phyloP scores from a whole-genome alignment of 192 early-diverging fungal species.

The Backusella circina region DNA sequence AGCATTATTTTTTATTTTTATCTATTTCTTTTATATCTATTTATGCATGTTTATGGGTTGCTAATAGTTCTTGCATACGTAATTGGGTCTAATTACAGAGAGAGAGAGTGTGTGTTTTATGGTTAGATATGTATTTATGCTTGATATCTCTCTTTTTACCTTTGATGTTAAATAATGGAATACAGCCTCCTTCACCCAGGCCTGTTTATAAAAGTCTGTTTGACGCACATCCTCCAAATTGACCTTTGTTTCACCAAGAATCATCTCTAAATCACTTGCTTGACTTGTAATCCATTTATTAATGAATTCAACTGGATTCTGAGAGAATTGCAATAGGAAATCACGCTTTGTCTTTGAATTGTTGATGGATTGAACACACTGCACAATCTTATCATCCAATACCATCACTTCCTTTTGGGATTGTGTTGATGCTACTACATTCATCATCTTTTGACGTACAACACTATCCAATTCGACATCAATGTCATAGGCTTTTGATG shows the following conservation, averaged over 20 bases:
- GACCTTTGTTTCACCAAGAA: constrained; percentile 71
- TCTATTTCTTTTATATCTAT: neutral
- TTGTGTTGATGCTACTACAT: constrained; percentile 42
- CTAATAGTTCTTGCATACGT: constrained; percentile 7
- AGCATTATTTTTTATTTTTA: neutral
- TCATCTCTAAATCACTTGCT: constrained; percentile 85
- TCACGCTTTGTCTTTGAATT: constrained; percentile 89
- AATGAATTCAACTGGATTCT: constrained; percentile 85
- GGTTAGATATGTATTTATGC: neutral
- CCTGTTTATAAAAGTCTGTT: constrained; percentile 70
- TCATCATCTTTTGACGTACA: constrained; percentile 54
- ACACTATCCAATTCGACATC: constrained; percentile 86
- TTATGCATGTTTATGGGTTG: neutral
- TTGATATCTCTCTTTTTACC: constrained; percentile 22
- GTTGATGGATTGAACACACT: constrained; percentile 80
- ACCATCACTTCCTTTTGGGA: constrained; percentile 39
- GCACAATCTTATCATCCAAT: constrained; percentile 66
- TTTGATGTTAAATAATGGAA: constrained; percentile 85
- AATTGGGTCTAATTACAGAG: constrained; percentile 6
- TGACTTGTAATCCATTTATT: constrained; percentile 93
- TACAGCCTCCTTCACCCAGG: constrained; percentile 84
- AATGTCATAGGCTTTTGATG: constrained; percentile 83
- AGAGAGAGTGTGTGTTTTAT: too few species aligned
- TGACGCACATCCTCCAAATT: constrained; percentile 73
- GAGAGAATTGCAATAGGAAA: constrained; percentile 84